Percentiles rank a stretch among this genome's conserved stretches.
phyloP scores from a whole-genome alignment of 768 basidiomycete species.

The Sporobolomyces roseus region DNA sequence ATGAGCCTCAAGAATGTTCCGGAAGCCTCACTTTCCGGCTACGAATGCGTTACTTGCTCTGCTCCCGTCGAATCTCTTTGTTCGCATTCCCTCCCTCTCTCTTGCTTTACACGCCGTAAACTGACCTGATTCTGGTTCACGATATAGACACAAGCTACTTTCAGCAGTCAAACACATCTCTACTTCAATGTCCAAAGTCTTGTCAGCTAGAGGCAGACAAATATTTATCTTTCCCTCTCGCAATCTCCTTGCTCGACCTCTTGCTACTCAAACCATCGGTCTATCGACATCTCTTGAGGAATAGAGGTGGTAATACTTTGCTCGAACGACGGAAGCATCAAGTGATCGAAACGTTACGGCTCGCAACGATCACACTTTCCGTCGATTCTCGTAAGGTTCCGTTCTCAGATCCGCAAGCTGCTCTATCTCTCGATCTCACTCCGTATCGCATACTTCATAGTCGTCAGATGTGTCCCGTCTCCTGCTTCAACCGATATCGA shows the following conservation, averaged over 20 bases:
- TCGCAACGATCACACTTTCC: neutral
- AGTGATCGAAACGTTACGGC: neutral
- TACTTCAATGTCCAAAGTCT: constrained; percentile 11
- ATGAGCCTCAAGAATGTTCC: neutral
- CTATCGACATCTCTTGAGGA: constrained; percentile 16
- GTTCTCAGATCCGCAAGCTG: neutral
- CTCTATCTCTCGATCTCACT: neutral
- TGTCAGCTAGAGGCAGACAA: neutral
- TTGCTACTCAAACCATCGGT: constrained; percentile 21
- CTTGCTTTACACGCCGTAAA: too few species aligned
- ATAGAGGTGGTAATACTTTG: neutral
- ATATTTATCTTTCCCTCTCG: constrained; percentile 2
- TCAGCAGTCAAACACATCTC: constrained; percentile 30
- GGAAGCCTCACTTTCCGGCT: neutral
- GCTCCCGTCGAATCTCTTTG: constrained; percentile 16
- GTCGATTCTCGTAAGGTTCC: constrained; percentile 4
- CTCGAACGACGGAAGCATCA: neutral
- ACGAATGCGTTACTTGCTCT: constrained; percentile 3
- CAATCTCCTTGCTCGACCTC: constrained; percentile 28
- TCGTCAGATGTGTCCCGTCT: constrained; percentile 15
- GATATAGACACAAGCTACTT: constrained; percentile 21
- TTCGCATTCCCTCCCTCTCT: neutral
- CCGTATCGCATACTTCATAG: constrained; percentile 6
- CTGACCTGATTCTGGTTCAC: neutral
- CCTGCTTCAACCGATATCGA: neutral